Evolutionary conservation across 2,329 filamentous ascomycete genomes (phyloP).

Genomic region (Botrytis elliptica): DNA sequence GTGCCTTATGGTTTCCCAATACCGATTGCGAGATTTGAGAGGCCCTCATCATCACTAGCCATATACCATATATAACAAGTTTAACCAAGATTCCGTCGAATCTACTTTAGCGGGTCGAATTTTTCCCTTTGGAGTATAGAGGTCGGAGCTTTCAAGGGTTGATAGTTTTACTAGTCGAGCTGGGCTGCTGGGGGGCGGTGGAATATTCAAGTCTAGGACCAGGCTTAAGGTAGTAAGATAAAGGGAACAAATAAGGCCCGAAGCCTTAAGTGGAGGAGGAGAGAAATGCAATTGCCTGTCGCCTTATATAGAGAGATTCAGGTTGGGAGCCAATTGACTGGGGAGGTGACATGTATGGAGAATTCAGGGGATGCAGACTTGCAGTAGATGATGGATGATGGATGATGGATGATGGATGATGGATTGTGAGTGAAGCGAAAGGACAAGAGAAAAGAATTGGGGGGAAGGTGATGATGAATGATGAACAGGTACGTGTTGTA

Average conservation of each 20-base stretch:
- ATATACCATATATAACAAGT: conserved; percentile 23
- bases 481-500: neutral
- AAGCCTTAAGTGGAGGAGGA: conserved; percentile 1
- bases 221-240: neutral
- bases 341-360: neutral
- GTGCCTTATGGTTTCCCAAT: conserved; percentile 35
- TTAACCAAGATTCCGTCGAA: conserved; percentile 19
- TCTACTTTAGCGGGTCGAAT: conserved; percentile 18
- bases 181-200: neutral
- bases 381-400: neutral
- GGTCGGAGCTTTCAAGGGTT: conserved; percentile 15
- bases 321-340: neutral
- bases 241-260: neutral
- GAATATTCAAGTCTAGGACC: conserved; percentile 9
- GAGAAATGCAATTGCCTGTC: neutral
- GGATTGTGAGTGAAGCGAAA: neutral
- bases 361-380: neutral
- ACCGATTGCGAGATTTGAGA: conserved; percentile 30
- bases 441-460: neutral
- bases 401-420: neutral
- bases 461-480: neutral
- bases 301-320: neutral
- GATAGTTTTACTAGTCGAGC: conserved; percentile 7
- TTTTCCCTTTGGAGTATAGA: conserved; percentile 18
- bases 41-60: conserved; percentile 37